phyloP scores from a whole-genome alignment of 1,284 basidiomycete genomes.

The Schizophyllum amplum region DNA sequence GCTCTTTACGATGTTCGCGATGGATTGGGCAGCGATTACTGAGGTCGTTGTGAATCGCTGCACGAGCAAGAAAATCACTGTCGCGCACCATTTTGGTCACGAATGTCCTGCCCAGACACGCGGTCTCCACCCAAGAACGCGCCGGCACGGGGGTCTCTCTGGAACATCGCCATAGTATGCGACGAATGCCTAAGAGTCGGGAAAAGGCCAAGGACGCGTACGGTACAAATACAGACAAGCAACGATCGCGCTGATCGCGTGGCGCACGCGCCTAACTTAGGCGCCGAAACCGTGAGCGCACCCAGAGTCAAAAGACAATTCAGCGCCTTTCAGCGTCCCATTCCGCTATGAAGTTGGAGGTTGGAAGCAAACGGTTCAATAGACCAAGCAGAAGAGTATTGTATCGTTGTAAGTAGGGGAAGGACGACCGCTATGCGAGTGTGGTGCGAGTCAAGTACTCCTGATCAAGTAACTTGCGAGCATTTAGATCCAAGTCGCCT shows the following conservation, averaged over 20 bases:
- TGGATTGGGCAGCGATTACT: slow-evolving; percentile 95
- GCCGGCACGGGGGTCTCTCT: slow-evolving; percentile 80
- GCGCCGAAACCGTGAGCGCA: neutral
- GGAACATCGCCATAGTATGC: slow-evolving; percentile 47
- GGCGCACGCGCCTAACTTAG: neutral
- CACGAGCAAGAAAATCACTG: slow-evolving; percentile 7
- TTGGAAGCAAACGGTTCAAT: no score
- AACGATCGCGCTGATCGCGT: neutral
- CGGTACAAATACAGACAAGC: neutral
- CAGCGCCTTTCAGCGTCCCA: no score
- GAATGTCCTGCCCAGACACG: slow-evolving; percentile 90
- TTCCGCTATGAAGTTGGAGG: no score
- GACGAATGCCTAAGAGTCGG: neutral
- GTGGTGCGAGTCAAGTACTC: no score
- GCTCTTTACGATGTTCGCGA: slow-evolving; percentile 97
- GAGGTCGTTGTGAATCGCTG: slow-evolving; percentile 55
- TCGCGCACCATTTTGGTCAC: slow-evolving; percentile 87
- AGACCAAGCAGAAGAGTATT: no score
- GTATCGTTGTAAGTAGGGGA: no score
- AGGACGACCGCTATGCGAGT: no score
- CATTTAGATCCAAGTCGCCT: no score
- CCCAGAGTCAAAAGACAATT: no score
- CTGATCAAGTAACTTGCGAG: no score
- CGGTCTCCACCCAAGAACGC: slow-evolving; percentile 92
- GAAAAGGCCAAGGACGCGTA: neutral